phyloP scores from a whole-genome alignment of 345 rosid genomes.

The Citrus unshiu region DNA sequence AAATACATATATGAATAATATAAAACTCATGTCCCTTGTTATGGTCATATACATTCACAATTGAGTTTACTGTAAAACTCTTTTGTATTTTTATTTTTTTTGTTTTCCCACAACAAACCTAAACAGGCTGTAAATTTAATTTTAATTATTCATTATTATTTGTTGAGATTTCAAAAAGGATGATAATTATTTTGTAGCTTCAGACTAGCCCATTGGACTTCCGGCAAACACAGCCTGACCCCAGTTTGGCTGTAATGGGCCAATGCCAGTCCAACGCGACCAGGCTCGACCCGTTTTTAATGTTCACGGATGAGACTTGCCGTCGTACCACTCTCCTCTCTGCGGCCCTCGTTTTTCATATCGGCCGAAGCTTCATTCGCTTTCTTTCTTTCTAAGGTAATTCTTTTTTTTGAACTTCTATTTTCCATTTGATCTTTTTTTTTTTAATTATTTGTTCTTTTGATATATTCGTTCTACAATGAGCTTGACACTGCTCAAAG shows the following conservation, averaged over 20 bases:
- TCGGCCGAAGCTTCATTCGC: background rate
- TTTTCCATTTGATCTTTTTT: background rate
- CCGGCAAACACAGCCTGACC: background rate
- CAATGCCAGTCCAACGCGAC: background rate
- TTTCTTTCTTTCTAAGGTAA: background rate
- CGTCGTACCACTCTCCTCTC: background rate
- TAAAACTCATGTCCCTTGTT: too few relatives aligned
- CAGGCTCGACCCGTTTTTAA: background rate
- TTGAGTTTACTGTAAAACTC: too few relatives aligned
- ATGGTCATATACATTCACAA: too few relatives aligned
- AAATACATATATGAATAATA: too few relatives aligned
- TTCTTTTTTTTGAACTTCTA: background rate
- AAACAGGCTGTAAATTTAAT: too few relatives aligned
- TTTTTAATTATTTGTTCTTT: background rate
- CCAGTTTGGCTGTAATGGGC: background rate
- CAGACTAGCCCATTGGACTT: background rate
- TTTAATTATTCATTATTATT: too few relatives aligned
- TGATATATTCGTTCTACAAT: constrained; percentile 1
- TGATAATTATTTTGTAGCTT: background rate
- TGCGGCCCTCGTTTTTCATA: background rate
- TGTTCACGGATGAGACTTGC: background rate
- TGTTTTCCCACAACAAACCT: too few relatives aligned
- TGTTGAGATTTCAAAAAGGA: background rate
- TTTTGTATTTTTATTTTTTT: too few relatives aligned
- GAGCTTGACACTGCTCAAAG: constrained; percentile 28